Conservation (phyloP, 768 basidiomycete species). For the Pleurotus pulmonarius region DNA sequence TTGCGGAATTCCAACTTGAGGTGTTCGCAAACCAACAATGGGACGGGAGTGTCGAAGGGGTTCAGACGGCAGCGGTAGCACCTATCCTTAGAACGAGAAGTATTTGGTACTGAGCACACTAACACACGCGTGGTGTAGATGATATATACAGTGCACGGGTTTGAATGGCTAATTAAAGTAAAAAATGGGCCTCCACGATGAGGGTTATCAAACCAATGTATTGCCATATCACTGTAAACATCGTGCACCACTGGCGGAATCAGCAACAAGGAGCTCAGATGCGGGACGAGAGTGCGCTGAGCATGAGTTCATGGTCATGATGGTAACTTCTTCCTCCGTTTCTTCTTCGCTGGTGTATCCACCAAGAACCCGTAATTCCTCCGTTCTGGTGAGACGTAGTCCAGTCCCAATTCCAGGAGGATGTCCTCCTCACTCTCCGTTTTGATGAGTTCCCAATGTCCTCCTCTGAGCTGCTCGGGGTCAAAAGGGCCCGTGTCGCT, state of each 20-base stretch:
- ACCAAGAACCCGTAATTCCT: conserved; percentile 29
- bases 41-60: conserved; percentile 54
- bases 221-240: too few relatives aligned
- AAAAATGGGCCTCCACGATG: too few relatives aligned
- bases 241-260: too few relatives aligned
- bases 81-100: conserved; percentile 80
- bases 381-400: conserved; percentile 33
- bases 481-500: conserved; percentile 3
- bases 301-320: neutral
- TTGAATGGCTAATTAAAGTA: too few relatives aligned
- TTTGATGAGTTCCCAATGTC: conserved; percentile 45
- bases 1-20: too few relatives aligned
- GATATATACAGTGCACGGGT: too few relatives aligned
- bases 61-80: conserved; percentile 51
- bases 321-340: neutral
- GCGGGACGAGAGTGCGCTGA: too few relatives aligned
- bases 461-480: conserved; percentile 13
- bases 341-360: neutral
- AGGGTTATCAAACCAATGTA: too few relatives aligned
- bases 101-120: conserved; percentile 68
- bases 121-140: too few relatives aligned
- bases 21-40: too few relatives aligned
- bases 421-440: conserved; percentile 42
- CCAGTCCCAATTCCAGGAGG: conserved; percentile 38
- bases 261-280: too few relatives aligned